These are phyloP conservation scores for Pythium rishiriense DNA, from an alignment of 352 stramenopile species.

Conservation along the genomic window DNA sequence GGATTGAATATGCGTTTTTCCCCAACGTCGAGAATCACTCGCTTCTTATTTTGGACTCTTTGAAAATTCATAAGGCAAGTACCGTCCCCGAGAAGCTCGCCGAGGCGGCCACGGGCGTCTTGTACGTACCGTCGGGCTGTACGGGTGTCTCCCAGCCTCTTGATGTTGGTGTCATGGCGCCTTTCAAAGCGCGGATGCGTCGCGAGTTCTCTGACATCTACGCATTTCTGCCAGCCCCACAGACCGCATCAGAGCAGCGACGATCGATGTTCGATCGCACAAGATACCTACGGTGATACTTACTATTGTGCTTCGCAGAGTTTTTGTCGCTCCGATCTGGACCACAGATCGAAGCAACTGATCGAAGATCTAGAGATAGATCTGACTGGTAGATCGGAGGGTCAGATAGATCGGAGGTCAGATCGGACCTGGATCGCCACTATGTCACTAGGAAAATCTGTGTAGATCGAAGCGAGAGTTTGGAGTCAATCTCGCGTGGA, in stretches of 20 bases:
- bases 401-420: slow-evolving; percentile 2
- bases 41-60: background rate
- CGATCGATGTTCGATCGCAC: background rate
- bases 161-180: slow-evolving; percentile 1
- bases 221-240: background rate
- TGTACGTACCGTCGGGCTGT: background rate
- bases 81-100: slow-evolving; percentile 1
- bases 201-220: background rate
- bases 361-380: slow-evolving; percentile 9
- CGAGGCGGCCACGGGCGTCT: background rate
- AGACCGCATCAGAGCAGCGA: background rate
- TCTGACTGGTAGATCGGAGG: slow-evolving; percentile 3
- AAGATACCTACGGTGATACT: too few relatives aligned
- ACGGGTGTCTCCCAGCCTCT: background rate
- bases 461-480: background rate
- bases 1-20: background rate
- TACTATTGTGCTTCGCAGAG: slow-evolving; percentile 4
- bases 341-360: slow-evolving; percentile 1
- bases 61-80: background rate
- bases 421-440: slow-evolving; percentile 1
- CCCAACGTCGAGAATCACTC: background rate
- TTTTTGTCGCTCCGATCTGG: slow-evolving; percentile 8
- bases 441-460: slow-evolving; percentile 9
- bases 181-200: slow-evolving; percentile 2
- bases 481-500: slow-evolving; percentile 1